Base-by-base conservation (phyloP, 345 rosid genomes). In the Rhodamnia rubescens region DNA sequence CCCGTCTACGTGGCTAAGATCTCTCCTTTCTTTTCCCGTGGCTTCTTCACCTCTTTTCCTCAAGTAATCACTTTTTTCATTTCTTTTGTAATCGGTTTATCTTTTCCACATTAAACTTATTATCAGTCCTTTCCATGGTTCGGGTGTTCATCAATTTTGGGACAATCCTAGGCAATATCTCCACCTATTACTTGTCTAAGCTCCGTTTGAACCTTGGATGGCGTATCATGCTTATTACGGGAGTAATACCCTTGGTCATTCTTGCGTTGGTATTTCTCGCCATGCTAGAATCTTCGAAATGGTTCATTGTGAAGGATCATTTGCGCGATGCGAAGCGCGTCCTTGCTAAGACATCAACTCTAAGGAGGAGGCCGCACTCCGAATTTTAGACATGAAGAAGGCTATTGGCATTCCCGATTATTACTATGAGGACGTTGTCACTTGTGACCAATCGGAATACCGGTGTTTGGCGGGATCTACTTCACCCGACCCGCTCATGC, bases 221-320 rank as follows among this genome's bases (percentile, higher is more conserved):
- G 99, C 90, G 98, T 74, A 44, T 93, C 83, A 97, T 97, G 99
- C 95, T 97, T 14, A 98, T 98, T 21, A 5, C 93, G 50, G 98
- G 96, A 1, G 95, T 95, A 21, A 0, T 97, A 21, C 98, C 98
- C 10, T 93, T 98, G 0, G 90, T 95, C 5, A 1, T 94, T 6
- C 88, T 97, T 50, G 98, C 90, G 0, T 0, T 93, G n/a, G 93
- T 89, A 7, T 94, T 95, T 75, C 56, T 97, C 1, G 90, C 87
- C 26, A 95, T 97, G 99, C 99, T 98, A 20, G 99, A 97, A 86
- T 97, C 99, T 3, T 98, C 99, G 2, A 92, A 98, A 84, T 97
- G 99, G 99, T 90, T 97, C 22, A 94, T 97, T 53, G 90, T 97
- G 92, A 98, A 96, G 86, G 99, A 98, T 42, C 91, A 95, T 42